Evolutionary conservation across 140 eudicot genomes (phyloP).

Genomic region (Cichorium intybus): DNA sequence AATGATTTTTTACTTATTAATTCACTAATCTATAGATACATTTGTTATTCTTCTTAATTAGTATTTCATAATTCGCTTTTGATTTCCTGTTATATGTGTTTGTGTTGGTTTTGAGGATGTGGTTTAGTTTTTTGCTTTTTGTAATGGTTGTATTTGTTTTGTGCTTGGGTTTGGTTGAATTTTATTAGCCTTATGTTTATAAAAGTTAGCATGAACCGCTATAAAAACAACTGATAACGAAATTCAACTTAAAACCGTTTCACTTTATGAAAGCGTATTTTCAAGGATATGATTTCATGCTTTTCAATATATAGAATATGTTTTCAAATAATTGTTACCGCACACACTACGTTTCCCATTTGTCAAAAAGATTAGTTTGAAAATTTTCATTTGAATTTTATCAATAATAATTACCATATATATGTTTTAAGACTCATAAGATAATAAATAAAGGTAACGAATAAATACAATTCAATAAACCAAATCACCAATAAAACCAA

Average conservation of each 20-base stretch:
- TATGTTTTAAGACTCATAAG: background rate
- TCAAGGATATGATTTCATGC: background rate
- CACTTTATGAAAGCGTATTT: background rate
- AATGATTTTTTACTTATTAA: background rate
- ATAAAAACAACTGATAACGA: background rate
- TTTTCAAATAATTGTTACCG: conserved; percentile 7
- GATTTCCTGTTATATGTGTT: background rate
- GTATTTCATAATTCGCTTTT: too few relatives aligned
- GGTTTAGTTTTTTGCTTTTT: background rate
- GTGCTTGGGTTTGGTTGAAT: too few relatives aligned
- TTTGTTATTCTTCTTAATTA: background rate
- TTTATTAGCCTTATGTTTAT: background rate
- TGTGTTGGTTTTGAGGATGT: background rate
- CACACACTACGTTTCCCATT: conserved; percentile 3
- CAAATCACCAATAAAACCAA: background rate
- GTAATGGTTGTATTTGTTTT: too few relatives aligned
- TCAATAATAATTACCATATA: background rate
- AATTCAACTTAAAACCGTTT: background rate
- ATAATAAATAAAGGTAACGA: background rate
- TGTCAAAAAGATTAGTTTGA: conserved; percentile 16
- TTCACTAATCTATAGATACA: background rate
- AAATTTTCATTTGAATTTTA: background rate
- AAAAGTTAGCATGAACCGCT: background rate
- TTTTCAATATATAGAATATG: background rate
- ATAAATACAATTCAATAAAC: background rate